Evolutionary conservation across 2,329 filamentous ascomycete genomes (phyloP).

Genomic region (Leptographium galeiforme): DNA sequence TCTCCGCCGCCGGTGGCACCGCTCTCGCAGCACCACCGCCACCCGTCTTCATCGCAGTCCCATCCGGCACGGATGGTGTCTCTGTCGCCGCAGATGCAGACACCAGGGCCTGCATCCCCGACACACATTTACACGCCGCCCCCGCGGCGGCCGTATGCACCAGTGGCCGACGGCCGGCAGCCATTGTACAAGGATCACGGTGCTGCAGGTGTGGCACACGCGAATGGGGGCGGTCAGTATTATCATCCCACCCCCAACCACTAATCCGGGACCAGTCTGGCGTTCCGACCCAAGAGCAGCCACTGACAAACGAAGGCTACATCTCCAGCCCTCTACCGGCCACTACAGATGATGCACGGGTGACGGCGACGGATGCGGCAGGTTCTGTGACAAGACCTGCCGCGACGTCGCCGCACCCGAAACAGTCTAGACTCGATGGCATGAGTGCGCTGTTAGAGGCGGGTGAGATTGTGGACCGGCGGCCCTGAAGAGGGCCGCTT

Average conservation of each 20-base stretch:
- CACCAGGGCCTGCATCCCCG: not conserved
- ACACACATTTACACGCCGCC: not conserved
- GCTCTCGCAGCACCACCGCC: not conserved
- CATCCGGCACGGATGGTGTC: not conserved
- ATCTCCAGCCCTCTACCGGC: constrained; percentile 6
- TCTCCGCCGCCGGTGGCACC: not conserved
- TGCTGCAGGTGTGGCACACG: not conserved
- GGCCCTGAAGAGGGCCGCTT: not conserved
- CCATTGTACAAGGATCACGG: constrained; percentile 2
- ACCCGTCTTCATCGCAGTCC: not conserved
- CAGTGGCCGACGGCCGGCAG: not conserved
- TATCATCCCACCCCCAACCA: not conserved
- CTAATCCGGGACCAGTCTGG: not conserved
- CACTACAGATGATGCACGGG: not conserved
- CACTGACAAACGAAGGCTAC: constrained; percentile 12
- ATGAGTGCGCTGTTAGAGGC: constrained; percentile 45
- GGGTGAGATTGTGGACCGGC: constrained; percentile 44
- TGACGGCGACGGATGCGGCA: not conserved
- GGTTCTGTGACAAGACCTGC: not conserved
- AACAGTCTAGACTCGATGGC: constrained; percentile 30
- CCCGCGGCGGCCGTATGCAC: not conserved
- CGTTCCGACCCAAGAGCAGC: not conserved
- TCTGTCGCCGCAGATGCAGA: not conserved
- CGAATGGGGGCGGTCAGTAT: constrained; percentile 9
- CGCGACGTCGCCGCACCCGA: not conserved